Base-by-base conservation (phyloP, 2,329 filamentous ascomycete genomes). In the Sporothrix pseudoabietina region DNA sequence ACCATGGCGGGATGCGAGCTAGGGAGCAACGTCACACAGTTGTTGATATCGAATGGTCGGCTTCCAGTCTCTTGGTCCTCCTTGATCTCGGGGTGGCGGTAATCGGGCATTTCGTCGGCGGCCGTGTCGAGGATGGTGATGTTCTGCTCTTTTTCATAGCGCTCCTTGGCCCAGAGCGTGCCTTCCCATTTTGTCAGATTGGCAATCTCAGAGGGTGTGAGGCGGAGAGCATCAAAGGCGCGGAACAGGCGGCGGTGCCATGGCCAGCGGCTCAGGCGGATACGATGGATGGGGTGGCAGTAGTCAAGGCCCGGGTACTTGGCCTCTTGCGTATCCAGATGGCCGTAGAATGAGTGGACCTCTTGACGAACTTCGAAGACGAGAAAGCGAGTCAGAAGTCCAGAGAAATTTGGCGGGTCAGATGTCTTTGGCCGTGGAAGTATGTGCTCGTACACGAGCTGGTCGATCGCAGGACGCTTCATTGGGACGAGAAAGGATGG, bases 241-340 rank as follows among this genome's bases (percentile, higher is more conserved):
- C 89, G 88, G 81, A 95, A 94, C 14, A 95, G 87, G 73, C 90
- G 88, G 75, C 89, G 87, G 81, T 95, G 92, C 88, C 92, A 93
- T 19, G 87, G 88, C 85, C 91, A 94, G 74, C 92, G 90, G 77
- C 89, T 88, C 9, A 95, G 88, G n/a, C 92, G 91, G 80, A 92
- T 90, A 76, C 92, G 90, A 81, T 95, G 92, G 8, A 90, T 91
- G 32, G 82, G 84, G 79, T 92, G 85, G 74, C 87, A 89, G 84
- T 95, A 95, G 84, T 95, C 92, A 72, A 95, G 87, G 41, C 92
- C 92, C 0, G 92, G 92, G 77, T 94, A 94, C 78, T 93, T 92
- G 76, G 92, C 92, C 83, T 95, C 92, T 77, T 91, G 88, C 35
- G 91, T 93, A 79, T 93, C 90, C 76, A 94, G 87, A 78, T 92